Conservation (phyloP, 1,284 basidiomycete genomes). For the Porphyrellus sp. region DNA sequence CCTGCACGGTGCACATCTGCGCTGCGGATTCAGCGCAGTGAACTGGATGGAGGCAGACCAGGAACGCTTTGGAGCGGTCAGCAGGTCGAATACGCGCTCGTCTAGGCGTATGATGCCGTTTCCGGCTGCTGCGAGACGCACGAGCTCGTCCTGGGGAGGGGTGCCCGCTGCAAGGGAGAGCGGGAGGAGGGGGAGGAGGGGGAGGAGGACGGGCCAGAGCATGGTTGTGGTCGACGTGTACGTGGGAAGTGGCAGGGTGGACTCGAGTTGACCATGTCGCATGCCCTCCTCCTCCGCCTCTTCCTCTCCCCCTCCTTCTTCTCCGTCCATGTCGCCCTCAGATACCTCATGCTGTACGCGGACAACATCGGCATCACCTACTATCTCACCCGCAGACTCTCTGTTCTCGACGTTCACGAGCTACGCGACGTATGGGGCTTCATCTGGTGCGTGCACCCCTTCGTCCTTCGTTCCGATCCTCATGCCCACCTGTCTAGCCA, state of each 20-base stretch:
- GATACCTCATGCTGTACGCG: constrained; percentile 84
- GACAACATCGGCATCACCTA: constrained; percentile 96
- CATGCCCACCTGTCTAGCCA: constrained; percentile 62
- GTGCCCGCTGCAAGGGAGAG: constrained; percentile 41
- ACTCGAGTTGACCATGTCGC: constrained; percentile 41
- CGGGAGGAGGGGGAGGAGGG: constrained; percentile 42
- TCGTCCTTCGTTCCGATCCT: constrained; percentile 15
- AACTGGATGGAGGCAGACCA: constrained; percentile 84
- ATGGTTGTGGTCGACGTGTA: constrained; percentile 15
- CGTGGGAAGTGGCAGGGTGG: constrained; percentile 28
- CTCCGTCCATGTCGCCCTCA: constrained; percentile 86
- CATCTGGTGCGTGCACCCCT: constrained; percentile 64
- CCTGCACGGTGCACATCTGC: constrained; percentile 82
- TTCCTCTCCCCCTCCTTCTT: constrained; percentile 90
- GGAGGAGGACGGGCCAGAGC: constrained; percentile 40
- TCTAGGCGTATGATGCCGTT: constrained; percentile 83
- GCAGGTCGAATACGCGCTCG: constrained; percentile 68
- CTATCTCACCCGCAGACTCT: constrained; percentile 85
- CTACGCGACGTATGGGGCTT: constrained; percentile 96
- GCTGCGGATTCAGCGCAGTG: constrained; percentile 77
- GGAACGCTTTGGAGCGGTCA: constrained; percentile 70
- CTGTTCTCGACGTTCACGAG: constrained; percentile 74
- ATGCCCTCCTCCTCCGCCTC: constrained; percentile 81
- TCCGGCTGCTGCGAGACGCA: constrained; percentile 61
- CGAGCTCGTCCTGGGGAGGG: constrained; percentile 50